A percentile compares a stretch with the other conserved stretches of the same genome.
Evolutionary conservation across 768 basidiomycete genomes (phyloP).

Genomic region (Russula dissimulans): DNA sequence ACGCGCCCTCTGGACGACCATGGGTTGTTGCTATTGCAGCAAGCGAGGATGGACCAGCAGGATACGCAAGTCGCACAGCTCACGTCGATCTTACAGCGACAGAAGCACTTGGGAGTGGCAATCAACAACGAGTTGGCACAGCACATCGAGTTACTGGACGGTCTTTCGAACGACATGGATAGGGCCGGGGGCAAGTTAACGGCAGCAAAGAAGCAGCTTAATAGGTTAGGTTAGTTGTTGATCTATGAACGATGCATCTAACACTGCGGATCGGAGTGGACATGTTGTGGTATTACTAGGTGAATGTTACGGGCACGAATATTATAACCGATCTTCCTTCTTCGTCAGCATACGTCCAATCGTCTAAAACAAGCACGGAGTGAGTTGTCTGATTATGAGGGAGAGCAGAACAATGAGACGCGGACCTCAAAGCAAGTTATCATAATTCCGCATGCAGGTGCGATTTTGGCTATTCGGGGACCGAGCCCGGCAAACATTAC

Average conservation of each 20-base stretch:
- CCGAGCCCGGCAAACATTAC: conserved; percentile 78
- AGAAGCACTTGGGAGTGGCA: conserved; percentile 78
- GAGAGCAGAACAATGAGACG: neutral
- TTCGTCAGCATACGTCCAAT: conserved; percentile 46
- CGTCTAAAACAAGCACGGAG: conserved; percentile 35
- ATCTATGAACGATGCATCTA: neutral
- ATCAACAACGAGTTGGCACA: conserved; percentile 73
- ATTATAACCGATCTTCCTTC: conserved; percentile 13
- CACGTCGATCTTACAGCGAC: conserved; percentile 73
- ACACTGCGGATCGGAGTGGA: neutral
- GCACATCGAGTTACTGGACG: conserved; percentile 84
- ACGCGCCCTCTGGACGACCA: conserved; percentile 84
- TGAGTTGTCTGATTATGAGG: conserved; percentile 5
- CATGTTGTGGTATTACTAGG: conserved; percentile 6
- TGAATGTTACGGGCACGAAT: neutral
- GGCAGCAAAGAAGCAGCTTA: conserved; percentile 74
- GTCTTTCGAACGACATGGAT: conserved; percentile 69
- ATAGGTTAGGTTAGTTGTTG: conserved; percentile 45
- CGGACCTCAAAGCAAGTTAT: conserved; percentile 88
- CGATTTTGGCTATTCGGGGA: conserved; percentile 90
- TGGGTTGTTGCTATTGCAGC: conserved; percentile 73
- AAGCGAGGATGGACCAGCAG: conserved; percentile 73
- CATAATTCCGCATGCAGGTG: conserved; percentile 98
- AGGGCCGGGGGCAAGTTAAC: conserved; percentile 67
- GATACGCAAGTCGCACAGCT: conserved; percentile 74